Evolutionary conservation across 2,329 filamentous ascomycete species (phyloP).

Genomic region (Aspergillus sp.): DNA sequence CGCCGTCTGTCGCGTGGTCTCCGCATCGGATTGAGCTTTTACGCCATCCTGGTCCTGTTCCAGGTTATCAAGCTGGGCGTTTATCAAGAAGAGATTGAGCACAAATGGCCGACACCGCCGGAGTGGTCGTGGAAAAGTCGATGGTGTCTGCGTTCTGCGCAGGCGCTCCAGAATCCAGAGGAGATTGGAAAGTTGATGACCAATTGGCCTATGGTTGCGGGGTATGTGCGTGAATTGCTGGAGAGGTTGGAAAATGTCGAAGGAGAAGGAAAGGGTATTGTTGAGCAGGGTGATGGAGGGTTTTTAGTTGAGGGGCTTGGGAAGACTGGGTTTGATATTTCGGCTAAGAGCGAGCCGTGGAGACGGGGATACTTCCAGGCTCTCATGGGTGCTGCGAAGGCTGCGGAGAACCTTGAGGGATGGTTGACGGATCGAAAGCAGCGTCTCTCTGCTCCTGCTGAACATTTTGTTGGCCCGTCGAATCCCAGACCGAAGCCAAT

Average conservation of each 20-base stretch:
- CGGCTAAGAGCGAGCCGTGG: conserved; percentile 76
- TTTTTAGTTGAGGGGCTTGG: conserved; percentile 53
- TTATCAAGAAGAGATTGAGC: conserved; percentile 70
- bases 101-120: conserved; percentile 70
- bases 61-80: conserved; percentile 61
- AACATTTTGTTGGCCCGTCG: conserved; percentile 73
- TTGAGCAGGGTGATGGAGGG: conserved; percentile 50
- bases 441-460: conserved; percentile 63
- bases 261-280: conserved; percentile 63
- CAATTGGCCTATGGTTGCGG: conserved; percentile 67
- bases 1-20: conserved; percentile 57
- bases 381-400: conserved; percentile 70
- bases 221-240: conserved; percentile 57
- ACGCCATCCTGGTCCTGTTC: conserved; percentile 57
- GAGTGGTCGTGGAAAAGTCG: conserved; percentile 75
- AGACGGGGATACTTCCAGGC: conserved; percentile 78
- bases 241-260: conserved; percentile 63
- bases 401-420: conserved; percentile 76
- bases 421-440: conserved; percentile 68
- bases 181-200: conserved; percentile 49
- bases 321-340: conserved; percentile 62
- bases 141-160: conserved; percentile 61
- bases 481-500: conserved; percentile 76
- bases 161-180: conserved; percentile 54
- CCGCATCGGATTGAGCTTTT: conserved; percentile 66